Evolutionary conservation across 164 flowering plant species (phyloP), one percentile per base, ranked within the genome.

Genomic region (Tinospora cordifolia): DNA sequence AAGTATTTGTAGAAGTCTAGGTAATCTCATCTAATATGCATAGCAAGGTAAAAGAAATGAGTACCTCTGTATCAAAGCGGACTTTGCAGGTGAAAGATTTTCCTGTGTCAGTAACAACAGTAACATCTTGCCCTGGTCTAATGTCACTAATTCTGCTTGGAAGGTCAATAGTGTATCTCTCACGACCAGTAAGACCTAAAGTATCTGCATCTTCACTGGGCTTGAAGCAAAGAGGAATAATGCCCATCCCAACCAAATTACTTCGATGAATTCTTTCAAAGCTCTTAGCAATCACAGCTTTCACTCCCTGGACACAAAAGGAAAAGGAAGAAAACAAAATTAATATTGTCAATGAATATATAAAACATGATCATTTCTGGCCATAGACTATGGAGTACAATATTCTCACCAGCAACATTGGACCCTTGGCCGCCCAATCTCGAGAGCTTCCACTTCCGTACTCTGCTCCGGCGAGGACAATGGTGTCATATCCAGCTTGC

Each of bases 371-470:
- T 44, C 9, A 38, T 24, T 41, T 22, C 41, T 30, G 26, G 58
- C 51, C 6, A 14, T 19, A 46, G 21, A 24, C 34, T 17, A 19
- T 7, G 15, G n/a, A 68, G 14, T 25, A 0, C 36, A 49, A 46
- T n/a, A 57, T 8, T 21, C 79, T 81, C 30, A 82, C 93, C 81
- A 77, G 82, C 51, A 87, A 76, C 93, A 86, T 89, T 15, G 90
- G 90, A 3, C 91, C 93, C 83, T 89, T 89, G 62, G 91, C 91
- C 75, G 91, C 93, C 93, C 90, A 89, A 74, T 89, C 93, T n/a
- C 93, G 76, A 51, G 93, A 89, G 77, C 93, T 87, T 40, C 93
- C 93, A 81, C 93, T 89, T 75, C 93, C 93, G 75, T 89, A 89
- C 74, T 86, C 93, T 44, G 93, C 88, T 74, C 93, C 91, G 36